phyloP scores from a whole-genome alignment of 2,329 filamentous ascomycete genomes.

The Trichoderma gracile region DNA sequence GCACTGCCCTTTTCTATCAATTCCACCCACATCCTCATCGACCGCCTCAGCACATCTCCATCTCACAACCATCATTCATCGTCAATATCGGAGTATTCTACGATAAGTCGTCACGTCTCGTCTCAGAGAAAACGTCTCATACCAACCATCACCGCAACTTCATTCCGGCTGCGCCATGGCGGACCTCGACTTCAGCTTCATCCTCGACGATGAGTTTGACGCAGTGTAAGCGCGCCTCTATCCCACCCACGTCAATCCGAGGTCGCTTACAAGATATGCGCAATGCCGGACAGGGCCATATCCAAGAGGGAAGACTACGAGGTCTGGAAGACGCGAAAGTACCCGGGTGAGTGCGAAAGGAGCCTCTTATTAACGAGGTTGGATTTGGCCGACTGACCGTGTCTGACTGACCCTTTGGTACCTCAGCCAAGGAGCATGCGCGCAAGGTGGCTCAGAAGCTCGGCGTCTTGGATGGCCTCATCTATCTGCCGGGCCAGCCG shows the following conservation, averaged over 20 bases:
- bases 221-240: slow-evolving; percentile 45
- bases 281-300: slow-evolving; percentile 1
- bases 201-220: slow-evolving; percentile 56
- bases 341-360: slow-evolving; percentile 39
- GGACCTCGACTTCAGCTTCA: slow-evolving; percentile 37
- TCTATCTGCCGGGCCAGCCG: slow-evolving; percentile 57
- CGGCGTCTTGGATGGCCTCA: slow-evolving; percentile 50
- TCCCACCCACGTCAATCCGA: neutral
- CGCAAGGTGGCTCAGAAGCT: slow-evolving; percentile 56
- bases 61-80: too few species aligned
- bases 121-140: too few species aligned
- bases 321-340: slow-evolving; percentile 35
- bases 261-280: neutral
- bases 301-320: slow-evolving; percentile 21
- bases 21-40: too few species aligned
- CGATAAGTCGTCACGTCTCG: too few species aligned
- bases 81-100: too few species aligned
- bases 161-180: neutral
- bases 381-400: neutral
- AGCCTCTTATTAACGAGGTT: too few species aligned
- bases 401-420: neutral
- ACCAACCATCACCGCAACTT: too few species aligned
- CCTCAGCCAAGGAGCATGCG: slow-evolving; percentile 57
- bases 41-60: too few species aligned
- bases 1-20: too few species aligned